Percentiles rank a stretch among this genome's conserved stretches.
Evolutionary conservation across 2,329 filamentous ascomycete species (phyloP).

Genomic region (Kalaharituber pfeilii): DNA sequence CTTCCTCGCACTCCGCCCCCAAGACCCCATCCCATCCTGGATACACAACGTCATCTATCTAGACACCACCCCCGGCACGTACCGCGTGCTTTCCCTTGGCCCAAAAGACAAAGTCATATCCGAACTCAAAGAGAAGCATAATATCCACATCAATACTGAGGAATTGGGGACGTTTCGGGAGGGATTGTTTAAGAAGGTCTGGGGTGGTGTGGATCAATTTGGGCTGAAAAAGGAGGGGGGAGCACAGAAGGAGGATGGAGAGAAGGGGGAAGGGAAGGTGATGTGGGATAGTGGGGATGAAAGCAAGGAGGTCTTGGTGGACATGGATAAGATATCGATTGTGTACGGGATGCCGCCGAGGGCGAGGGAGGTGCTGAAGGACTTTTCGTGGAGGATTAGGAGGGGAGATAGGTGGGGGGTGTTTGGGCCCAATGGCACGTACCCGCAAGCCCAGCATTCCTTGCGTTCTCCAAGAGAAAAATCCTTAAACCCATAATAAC

Average conservation of each 20-base stretch:
- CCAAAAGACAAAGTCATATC: slow-evolving; percentile 44
- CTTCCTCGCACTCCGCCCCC: slow-evolving; percentile 60
- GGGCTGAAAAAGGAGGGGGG: not conserved
- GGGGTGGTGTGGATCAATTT: slow-evolving; percentile 2
- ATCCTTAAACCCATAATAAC: not conserved
- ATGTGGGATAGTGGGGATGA: not conserved
- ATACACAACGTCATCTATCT: slow-evolving; percentile 68
- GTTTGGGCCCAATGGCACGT: slow-evolving; percentile 85
- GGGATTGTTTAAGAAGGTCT: slow-evolving; percentile 19
- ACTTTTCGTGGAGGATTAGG: slow-evolving; percentile 71
- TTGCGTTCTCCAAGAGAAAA: not conserved
- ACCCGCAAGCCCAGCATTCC: slow-evolving; percentile 13
- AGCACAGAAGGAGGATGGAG: not conserved
- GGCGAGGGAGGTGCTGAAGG: slow-evolving; percentile 47
- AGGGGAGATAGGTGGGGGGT: slow-evolving; percentile 79
- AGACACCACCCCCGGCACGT: slow-evolving; percentile 40
- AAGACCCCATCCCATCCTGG: slow-evolving; percentile 79
- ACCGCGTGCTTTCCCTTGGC: slow-evolving; percentile 49
- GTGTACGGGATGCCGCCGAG: slow-evolving; percentile 51
- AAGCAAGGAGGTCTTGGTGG: slow-evolving; percentile 52
- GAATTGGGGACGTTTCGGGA: slow-evolving; percentile 9
- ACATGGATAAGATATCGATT: slow-evolving; percentile 74
- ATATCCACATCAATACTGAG: slow-evolving; percentile 9
- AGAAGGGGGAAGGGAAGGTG: not conserved
- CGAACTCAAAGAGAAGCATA: slow-evolving; percentile 25